Evolutionary conservation across 768 basidiomycete genomes (phyloP), one percentile per base, ranked within the genome.

Genomic region (Nidularia sp.): DNA sequence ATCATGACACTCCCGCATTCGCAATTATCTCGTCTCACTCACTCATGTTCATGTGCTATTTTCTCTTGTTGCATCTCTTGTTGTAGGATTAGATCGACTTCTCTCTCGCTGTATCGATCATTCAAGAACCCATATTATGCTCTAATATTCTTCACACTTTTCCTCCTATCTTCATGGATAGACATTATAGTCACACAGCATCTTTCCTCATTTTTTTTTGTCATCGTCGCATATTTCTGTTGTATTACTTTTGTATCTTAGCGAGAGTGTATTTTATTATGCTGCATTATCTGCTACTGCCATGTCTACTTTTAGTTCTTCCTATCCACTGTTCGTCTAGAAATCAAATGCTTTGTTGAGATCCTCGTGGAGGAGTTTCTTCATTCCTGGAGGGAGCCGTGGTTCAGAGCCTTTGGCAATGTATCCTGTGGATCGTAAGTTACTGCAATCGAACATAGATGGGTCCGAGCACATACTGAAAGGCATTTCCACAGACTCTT

Each of bases 401-500:
- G 96, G 93, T 57, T 90, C 77, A 0, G 74, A 75, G 12, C 73
- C 66, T 22, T 73, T 62, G 0, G 67, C 68, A 46, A 82, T 80
- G 60, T 84, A 82, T 55, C 73, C 80, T 81, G 49, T 5, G 25
- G 25, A 35, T 9, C 47, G 29, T 6, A 13, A 41, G 47, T 51
- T 18, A 45, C 41, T 10, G 31, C 6, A 12, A 15, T 15, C 6
- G 10, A 4, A 5, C 8, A 8, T 25, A 51, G 35, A 41, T 22
- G 32, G 41, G 5, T 33, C 31, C 10, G 36, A 25, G 34, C 18
- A 80, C 89, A 64, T 59, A 90, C 93, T 74, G 75, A 99, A 99
- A 0, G 97, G 97, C 97, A 99, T 99, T 70, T 98, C 93, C 4
- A 98, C 93, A 43, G 88, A 89, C 66, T 99, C 97, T 59, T 83